Evolutionary conservation across 306 rosid genomes (phyloP).

Genomic region (Prosopis cineraria): DNA sequence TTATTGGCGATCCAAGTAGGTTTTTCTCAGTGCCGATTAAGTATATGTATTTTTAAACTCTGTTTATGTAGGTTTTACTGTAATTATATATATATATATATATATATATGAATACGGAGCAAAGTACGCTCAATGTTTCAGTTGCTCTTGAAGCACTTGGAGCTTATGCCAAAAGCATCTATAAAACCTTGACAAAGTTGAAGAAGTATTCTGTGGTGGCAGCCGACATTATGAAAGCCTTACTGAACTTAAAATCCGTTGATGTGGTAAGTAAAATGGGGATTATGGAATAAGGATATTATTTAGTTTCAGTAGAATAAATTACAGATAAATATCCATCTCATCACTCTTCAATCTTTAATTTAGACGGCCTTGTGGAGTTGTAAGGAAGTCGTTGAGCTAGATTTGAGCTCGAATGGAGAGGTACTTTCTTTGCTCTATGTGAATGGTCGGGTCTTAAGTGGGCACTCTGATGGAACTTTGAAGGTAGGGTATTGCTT

Average conservation of each 20-base stretch:
- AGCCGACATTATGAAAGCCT: conserved; percentile 62
- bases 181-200: conserved; percentile 72
- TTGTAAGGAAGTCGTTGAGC: conserved; percentile 70
- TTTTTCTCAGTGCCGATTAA: neutral
- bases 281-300: conserved; percentile 12
- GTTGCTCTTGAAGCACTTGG: conserved; percentile 78
- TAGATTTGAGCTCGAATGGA: conserved; percentile 70
- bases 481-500: conserved; percentile 67
- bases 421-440: conserved; percentile 76
- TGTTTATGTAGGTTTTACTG: neutral
- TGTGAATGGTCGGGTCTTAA: conserved; percentile 67
- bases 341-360: conserved; percentile 1
- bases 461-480: conserved; percentile 96
- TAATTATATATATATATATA: too few species aligned
- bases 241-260: conserved; percentile 78
- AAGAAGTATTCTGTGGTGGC: conserved; percentile 64
- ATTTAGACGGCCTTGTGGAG: conserved; percentile 82
- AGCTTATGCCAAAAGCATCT: conserved; percentile 71
- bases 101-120: conserved; percentile 22
- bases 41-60: neutral
- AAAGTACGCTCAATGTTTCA: conserved; percentile 36
- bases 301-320: conserved; percentile 1
- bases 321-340: conserved; percentile 27
- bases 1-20: conserved; percentile 67
- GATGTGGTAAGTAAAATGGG: conserved; percentile 64